Evolutionary conservation across 1,284 basidiomycete genomes (phyloP).

Genomic region (Microbotryomycetes sp.): DNA sequence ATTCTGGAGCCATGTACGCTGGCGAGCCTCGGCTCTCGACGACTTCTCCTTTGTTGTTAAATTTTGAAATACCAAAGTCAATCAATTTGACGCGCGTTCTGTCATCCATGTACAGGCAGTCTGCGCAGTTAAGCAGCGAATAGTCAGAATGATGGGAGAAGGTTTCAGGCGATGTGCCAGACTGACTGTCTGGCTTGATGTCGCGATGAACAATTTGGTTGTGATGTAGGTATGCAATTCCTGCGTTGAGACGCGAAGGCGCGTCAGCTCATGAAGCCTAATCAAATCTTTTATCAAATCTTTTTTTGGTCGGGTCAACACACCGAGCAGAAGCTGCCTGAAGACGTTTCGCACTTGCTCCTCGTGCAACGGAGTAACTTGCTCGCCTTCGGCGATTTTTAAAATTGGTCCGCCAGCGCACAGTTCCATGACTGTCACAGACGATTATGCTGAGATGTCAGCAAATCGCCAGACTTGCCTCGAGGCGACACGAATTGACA

Average conservation of each 20-base stretch:
- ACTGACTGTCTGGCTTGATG: constrained; percentile 45
- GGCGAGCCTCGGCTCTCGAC: constrained; percentile 49
- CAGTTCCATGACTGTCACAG: constrained; percentile 46
- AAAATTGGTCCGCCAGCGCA: constrained; percentile 50
- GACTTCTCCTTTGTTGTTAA: constrained; percentile 49
- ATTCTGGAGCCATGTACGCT: constrained; percentile 53
- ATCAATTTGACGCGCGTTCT: constrained; percentile 48
- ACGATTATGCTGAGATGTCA: no score
- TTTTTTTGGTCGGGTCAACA: constrained; percentile 35
- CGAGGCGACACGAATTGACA: constrained; percentile 5
- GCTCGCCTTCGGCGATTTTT: constrained; percentile 42
- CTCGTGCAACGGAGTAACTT: constrained; percentile 36
- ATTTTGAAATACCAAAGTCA: constrained; percentile 54
- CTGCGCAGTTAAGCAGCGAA: constrained; percentile 49
- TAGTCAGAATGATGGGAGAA: background rate
- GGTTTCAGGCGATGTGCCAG: background rate
- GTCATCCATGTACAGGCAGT: constrained; percentile 50
- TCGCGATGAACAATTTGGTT: constrained; percentile 47
- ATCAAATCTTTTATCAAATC: background rate
- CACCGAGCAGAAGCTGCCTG: constrained; percentile 50
- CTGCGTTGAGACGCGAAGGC: background rate
- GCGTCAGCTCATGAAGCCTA: background rate
- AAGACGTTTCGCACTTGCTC: constrained; percentile 48
- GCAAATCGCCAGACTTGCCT: no score
- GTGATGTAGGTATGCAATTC: constrained; percentile 48